These are phyloP conservation scores for Quillaja saponaria DNA, from an alignment of 306 rosid genomes.

Conservation along the genomic window DNA sequence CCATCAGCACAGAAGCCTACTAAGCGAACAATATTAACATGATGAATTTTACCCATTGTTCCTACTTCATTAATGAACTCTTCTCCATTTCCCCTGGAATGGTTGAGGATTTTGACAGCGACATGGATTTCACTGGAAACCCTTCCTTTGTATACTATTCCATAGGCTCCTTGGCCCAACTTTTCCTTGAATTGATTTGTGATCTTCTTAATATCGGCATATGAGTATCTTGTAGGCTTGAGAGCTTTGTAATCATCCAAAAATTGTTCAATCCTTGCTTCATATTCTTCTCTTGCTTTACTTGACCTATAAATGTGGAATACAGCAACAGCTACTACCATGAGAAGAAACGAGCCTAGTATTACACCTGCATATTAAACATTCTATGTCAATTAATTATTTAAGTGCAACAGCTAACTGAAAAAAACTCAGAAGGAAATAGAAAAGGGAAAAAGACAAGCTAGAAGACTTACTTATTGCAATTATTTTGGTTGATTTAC, in stretches of 20 bases:
- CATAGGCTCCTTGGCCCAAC: slow-evolving; percentile 24
- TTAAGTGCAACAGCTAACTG: no score
- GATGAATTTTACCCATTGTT: slow-evolving; percentile 18
- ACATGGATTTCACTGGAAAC: slow-evolving; percentile 10
- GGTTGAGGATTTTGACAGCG: slow-evolving; percentile 20
- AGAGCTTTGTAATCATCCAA: slow-evolving; percentile 18
- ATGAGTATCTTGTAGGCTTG: slow-evolving; percentile 20
- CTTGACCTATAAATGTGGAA: not conserved
- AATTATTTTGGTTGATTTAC: not conserved
- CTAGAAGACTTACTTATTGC: slow-evolving; percentile 12
- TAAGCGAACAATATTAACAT: slow-evolving; percentile 15
- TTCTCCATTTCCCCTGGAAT: not conserved
- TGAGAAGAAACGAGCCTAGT: not conserved
- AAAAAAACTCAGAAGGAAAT: no score
- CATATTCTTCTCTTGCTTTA: slow-evolving; percentile 19
- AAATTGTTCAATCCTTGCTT: slow-evolving; percentile 19
- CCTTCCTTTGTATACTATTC: slow-evolving; percentile 22
- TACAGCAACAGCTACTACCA: not conserved
- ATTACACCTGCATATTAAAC: not conserved
- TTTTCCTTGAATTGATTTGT: slow-evolving; percentile 9
- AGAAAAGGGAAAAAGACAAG: not conserved
- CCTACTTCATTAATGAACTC: slow-evolving; percentile 22
- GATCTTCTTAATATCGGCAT: slow-evolving; percentile 23
- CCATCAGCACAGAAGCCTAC: slow-evolving; percentile 27
- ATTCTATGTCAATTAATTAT: not conserved